A percentile compares a stretch with the other conserved stretches of the same genome.
Evolutionary conservation across 495 filamentous ascomycete species (phyloP).

Genomic region (Chaetomium fimeti): DNA sequence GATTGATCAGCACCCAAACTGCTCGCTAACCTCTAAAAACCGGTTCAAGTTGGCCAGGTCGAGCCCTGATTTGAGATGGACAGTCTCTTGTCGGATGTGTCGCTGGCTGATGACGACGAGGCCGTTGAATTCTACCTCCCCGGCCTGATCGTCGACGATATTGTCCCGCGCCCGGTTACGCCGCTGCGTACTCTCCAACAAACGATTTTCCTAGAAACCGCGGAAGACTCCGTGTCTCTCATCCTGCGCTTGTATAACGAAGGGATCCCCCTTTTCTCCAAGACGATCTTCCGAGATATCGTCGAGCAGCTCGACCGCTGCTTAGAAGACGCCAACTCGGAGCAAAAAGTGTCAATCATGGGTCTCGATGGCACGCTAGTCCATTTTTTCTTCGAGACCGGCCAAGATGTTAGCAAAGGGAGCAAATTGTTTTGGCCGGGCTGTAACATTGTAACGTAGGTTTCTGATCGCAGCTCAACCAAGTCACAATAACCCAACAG

Average conservation of each 20-base stretch:
- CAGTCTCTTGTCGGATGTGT: no score
- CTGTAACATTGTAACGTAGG: neutral
- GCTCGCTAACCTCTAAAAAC: no score
- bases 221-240: neutral
- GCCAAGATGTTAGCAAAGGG: neutral
- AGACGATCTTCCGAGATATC: neutral
- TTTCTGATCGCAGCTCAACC: neutral
- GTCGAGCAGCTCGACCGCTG: slow-evolving; percentile 6
- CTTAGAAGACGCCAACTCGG: neutral
- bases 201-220: no score
- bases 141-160: no score
- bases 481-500: neutral
- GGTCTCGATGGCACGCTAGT: slow-evolving; percentile 2
- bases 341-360: neutral
- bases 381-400: neutral
- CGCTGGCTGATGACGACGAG: no score
- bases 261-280: neutral
- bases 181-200: no score
- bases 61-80: no score
- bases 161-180: no score
- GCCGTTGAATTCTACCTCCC: no score
- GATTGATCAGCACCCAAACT: no score
- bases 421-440: neutral
- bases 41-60: no score
- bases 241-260: neutral